A percentile compares a stretch with the other conserved stretches of the same genome.
phyloP scores from a whole-genome alignment of 2,329 filamentous ascomycete genomes.

The Phoma herbarum region DNA sequence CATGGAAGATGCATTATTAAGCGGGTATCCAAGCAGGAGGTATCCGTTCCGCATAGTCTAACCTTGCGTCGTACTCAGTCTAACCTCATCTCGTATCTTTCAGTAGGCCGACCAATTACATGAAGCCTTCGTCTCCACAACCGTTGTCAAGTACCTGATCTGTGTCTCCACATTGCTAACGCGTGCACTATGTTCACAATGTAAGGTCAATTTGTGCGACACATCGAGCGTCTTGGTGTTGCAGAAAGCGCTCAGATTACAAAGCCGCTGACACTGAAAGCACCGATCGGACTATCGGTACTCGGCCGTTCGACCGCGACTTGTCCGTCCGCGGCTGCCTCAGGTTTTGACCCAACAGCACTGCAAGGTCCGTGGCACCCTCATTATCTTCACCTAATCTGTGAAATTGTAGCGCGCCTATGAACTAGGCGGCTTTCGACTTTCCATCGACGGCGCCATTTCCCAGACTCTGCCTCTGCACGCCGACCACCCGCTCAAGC shows the following conservation, averaged over 20 bases:
- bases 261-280: conserved; percentile 3
- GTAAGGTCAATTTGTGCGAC: neutral
- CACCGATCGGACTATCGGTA: neutral
- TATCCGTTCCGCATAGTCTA: neutral
- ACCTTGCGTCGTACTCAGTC: conserved; percentile 1
- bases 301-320: neutral
- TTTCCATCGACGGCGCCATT: conserved; percentile 22
- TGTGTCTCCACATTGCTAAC: neutral
- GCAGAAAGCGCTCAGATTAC: neutral
- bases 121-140: neutral
- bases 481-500: conserved; percentile 26
- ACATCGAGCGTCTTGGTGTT: neutral
- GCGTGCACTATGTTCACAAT: neutral
- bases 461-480: conserved; percentile 21
- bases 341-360: neutral
- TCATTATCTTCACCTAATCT: neutral
- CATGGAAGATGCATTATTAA: conserved; percentile 1
- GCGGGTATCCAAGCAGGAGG: neutral
- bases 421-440: conserved; percentile 23
- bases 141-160: neutral
- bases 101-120: neutral
- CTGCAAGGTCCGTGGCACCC: no score
- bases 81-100: conserved; percentile 2
- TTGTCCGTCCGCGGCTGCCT: neutral
- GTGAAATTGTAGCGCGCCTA: neutral